Percentiles rank a stretch among this genome's conserved stretches.
phyloP scores from a whole-genome alignment of 768 basidiomycete species.

The Trametes maxima region DNA sequence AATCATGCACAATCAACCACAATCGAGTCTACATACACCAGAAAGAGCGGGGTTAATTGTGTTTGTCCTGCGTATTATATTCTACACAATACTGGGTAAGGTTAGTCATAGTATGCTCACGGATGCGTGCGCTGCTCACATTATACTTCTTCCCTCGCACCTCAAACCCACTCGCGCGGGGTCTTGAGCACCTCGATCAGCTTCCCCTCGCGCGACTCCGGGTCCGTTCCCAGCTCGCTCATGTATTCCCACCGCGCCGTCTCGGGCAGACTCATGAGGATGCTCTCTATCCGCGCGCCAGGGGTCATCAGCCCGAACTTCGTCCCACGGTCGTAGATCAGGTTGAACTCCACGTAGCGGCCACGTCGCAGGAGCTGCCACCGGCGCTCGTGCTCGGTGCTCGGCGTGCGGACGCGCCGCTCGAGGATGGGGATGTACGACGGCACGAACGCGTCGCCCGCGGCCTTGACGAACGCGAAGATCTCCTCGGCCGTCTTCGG shows the following conservation, averaged over 20 bases:
- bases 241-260: conserved; percentile 72
- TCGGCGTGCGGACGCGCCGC: conserved; percentile 54
- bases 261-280: conserved; percentile 66
- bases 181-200: conserved; percentile 52
- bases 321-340: conserved; percentile 70
- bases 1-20: not conserved
- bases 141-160: not conserved
- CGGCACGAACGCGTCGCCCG: conserved; percentile 83
- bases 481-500: conserved; percentile 67
- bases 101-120: not conserved
- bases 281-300: conserved; percentile 62
- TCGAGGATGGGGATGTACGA: conserved; percentile 88
- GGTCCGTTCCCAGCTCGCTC: conserved; percentile 52
- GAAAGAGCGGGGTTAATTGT: not conserved
- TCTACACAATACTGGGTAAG: not conserved
- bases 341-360: conserved; percentile 86
- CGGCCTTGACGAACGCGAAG: conserved; percentile 70
- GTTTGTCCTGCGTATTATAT: not conserved
- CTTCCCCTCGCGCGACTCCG: conserved; percentile 52
- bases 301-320: conserved; percentile 66
- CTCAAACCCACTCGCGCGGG: conserved; percentile 49
- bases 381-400: conserved; percentile 68
- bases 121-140: not conserved
- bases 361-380: conserved; percentile 95
- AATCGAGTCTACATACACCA: not conserved